Conservation (phyloP, 2,329 filamentous ascomycete species). For the Aspergillus sp. region DNA sequence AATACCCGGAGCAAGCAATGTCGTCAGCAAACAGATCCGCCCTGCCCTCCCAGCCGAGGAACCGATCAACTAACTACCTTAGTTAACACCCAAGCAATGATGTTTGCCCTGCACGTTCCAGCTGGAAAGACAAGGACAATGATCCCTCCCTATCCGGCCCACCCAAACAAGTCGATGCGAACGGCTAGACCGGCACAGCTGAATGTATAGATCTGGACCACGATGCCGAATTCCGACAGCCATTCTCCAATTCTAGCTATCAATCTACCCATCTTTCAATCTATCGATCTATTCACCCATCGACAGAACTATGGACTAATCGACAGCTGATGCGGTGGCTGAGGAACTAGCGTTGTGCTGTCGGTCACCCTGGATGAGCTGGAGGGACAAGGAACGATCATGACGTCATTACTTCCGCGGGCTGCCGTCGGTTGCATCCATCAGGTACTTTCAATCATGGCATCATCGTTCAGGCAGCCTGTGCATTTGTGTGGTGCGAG, state of each 20-base stretch:
- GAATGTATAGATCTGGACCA: not conserved
- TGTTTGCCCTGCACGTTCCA: not conserved
- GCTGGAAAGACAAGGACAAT: no score
- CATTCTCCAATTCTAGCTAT: not conserved
- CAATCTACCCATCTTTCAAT: not conserved
- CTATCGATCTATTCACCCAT: no score
- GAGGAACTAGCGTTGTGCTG: not conserved
- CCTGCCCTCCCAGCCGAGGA: not conserved
- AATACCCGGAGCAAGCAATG: no score
- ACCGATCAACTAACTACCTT: not conserved
- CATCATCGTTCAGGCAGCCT: not conserved
- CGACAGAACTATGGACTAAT: not conserved
- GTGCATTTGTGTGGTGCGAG: not conserved
- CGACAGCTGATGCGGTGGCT: not conserved
- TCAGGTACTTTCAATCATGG: not conserved
- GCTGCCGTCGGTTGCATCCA: not conserved
- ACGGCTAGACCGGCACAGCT: not conserved
- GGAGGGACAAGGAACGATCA: not conserved
- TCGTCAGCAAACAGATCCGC: no score
- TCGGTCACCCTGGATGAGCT: not conserved
- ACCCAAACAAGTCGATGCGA: not conserved
- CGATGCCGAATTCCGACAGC: not conserved
- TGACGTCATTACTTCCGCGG: constrained; percentile 12
- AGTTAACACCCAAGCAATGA: not conserved
- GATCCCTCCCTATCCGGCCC: not conserved